Conservation (phyloP, 2,329 filamentous ascomycete genomes). For the Aspergillus phoenicis region DNA sequence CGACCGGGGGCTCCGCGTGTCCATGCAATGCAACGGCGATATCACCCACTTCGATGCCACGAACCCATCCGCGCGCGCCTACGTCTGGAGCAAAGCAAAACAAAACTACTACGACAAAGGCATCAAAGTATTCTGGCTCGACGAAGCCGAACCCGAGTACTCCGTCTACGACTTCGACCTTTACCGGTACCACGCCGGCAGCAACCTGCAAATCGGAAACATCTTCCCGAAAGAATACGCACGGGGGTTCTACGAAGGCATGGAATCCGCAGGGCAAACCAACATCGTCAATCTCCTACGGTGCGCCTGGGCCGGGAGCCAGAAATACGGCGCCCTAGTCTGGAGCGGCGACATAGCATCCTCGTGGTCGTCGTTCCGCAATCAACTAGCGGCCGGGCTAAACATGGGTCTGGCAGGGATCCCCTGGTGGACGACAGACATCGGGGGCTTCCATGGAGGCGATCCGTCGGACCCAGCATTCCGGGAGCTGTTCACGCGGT, state of each 20-base stretch:
- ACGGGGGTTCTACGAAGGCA: slow-evolving; percentile 62
- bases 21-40: slow-evolving; percentile 62
- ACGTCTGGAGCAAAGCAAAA: slow-evolving; percentile 62
- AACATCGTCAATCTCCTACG: slow-evolving; percentile 63
- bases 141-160: slow-evolving; percentile 69
- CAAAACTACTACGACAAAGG: slow-evolving; percentile 65
- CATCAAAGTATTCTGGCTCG: slow-evolving; percentile 68
- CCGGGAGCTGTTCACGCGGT: slow-evolving; percentile 65
- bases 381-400: slow-evolving; percentile 64
- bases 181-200: slow-evolving; percentile 62
- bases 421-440: slow-evolving; percentile 71
- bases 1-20: slow-evolving; percentile 61
- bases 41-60: slow-evolving; percentile 66
- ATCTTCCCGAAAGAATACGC: slow-evolving; percentile 63
- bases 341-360: slow-evolving; percentile 70
- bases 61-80: slow-evolving; percentile 60
- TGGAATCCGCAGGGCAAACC: slow-evolving; percentile 54
- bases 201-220: slow-evolving; percentile 61
- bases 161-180: slow-evolving; percentile 67
- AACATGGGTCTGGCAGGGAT: slow-evolving; percentile 68
- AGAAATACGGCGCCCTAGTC: slow-evolving; percentile 66
- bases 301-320: slow-evolving; percentile 61
- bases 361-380: slow-evolving; percentile 62
- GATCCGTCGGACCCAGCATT: slow-evolving; percentile 59
- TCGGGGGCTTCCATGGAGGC: slow-evolving; percentile 70